Percentiles rank a stretch among this genome's conserved stretches.
These are phyloP conservation scores for Suillus ampliporus DNA, from an alignment of 768 basidiomycete species.

Conservation along the genomic window DNA sequence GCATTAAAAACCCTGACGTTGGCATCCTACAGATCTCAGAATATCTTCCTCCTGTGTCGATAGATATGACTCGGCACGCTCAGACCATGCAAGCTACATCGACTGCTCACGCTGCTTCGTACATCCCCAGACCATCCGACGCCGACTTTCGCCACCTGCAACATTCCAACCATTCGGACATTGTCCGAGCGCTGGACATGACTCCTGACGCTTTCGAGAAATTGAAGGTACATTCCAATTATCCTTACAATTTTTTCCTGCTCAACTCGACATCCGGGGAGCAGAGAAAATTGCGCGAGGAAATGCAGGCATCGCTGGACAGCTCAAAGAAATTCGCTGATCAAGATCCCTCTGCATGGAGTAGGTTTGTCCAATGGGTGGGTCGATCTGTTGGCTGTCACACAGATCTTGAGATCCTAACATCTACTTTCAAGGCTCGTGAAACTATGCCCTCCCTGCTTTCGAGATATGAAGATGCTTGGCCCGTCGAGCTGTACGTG, in stretches of 20 bases:
- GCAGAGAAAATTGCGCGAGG: not conserved
- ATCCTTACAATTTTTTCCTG: not conserved
- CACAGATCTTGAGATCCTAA: not conserved
- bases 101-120: not conserved
- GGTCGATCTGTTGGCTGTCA: not conserved
- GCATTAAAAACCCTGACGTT: not conserved
- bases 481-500: not conserved
- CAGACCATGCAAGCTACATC: not conserved
- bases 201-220: not conserved
- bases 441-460: not conserved
- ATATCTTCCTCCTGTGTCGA: not conserved
- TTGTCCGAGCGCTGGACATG: not conserved
- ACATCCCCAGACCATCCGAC: constrained; percentile 1
- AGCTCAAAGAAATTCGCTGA: not conserved
- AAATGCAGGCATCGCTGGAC: not conserved
- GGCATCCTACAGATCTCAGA: no score
- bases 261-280: not conserved
- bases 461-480: not conserved
- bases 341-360: not conserved
- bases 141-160: not conserved
- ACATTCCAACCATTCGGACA: not conserved
- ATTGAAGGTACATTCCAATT: not conserved
- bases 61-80: not conserved
- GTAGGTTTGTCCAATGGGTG: not conserved
- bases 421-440: not conserved